Percentiles rank a stretch among this genome's conserved stretches.
phyloP scores from a whole-genome alignment of 331 rosid species.

The Quercus phellos region DNA sequence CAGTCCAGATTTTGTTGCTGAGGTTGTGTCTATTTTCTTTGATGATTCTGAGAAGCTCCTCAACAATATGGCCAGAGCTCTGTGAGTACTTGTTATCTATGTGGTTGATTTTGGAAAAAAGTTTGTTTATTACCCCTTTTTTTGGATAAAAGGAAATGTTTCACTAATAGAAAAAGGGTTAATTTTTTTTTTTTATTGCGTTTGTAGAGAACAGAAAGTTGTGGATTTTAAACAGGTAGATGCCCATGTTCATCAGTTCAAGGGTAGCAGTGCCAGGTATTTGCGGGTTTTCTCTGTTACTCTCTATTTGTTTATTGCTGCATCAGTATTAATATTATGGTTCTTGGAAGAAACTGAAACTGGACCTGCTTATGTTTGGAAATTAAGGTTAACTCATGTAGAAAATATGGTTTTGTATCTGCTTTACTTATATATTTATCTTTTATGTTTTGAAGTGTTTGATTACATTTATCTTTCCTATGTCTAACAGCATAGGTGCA shows the following conservation, averaged over 20 bases:
- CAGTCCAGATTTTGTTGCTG: slow-evolving; percentile 66
- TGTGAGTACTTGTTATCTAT: slow-evolving; percentile 36
- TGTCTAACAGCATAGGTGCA: slow-evolving; percentile 66
- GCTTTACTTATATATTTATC: not conserved
- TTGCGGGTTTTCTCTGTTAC: not conserved
- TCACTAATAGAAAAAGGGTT: not conserved
- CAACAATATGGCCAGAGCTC: slow-evolving; percentile 44
- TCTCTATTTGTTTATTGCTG: not conserved
- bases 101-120: not conserved
- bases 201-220: slow-evolving; percentile 38
- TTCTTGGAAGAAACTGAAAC: not conserved
- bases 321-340: not conserved
- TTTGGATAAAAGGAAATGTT: not conserved
- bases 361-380: not conserved
- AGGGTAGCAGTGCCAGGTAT: slow-evolving; percentile 84
- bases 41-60: slow-evolving; percentile 68
- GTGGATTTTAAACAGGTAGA: slow-evolving; percentile 69
- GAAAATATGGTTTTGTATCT: not conserved
- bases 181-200: not conserved
- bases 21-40: slow-evolving; percentile 73
- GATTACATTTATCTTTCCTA: not conserved
- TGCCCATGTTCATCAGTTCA: slow-evolving; percentile 74
- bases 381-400: not conserved
- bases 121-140: not conserved
- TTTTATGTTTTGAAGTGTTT: not conserved